A percentile compares a stretch with the other conserved stretches of the same genome.
Evolutionary conservation across 2,329 filamentous ascomycete species (phyloP).

Genomic region (Penicillium sumatraense): DNA sequence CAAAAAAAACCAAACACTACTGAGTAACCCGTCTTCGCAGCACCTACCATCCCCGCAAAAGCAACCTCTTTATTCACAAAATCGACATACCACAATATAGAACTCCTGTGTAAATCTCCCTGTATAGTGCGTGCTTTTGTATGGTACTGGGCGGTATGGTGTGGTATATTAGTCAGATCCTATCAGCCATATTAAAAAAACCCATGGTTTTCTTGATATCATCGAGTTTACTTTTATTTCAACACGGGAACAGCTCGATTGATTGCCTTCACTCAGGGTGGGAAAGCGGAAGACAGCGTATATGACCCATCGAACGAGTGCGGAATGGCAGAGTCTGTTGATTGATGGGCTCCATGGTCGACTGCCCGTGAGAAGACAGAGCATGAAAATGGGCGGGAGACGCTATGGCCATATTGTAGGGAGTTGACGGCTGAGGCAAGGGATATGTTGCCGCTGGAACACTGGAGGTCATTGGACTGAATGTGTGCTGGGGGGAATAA

Average conservation of each 20-base stretch:
- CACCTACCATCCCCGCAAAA: slow-evolving; percentile 18
- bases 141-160: slow-evolving; percentile 8
- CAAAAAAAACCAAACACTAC: too few species aligned
- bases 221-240: slow-evolving; percentile 8
- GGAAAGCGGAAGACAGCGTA: slow-evolving; percentile 26
- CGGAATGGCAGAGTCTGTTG: slow-evolving; percentile 35
- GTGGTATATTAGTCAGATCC: slow-evolving; percentile 28
- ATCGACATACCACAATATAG: slow-evolving; percentile 4
- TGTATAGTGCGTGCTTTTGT: slow-evolving; percentile 18
- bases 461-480: slow-evolving; percentile 36
- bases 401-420: slow-evolving; percentile 36
- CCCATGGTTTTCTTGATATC: slow-evolving; percentile 6
- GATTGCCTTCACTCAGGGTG: slow-evolving; percentile 22
- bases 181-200: slow-evolving; percentile 32
- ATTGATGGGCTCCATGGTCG: slow-evolving; percentile 24
- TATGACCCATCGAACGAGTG: slow-evolving; percentile 37
- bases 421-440: slow-evolving; percentile 34
- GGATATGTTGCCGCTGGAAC: slow-evolving; percentile 14
- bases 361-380: slow-evolving; percentile 27
- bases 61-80: slow-evolving; percentile 29
- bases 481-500: slow-evolving; percentile 38
- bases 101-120: slow-evolving; percentile 23
- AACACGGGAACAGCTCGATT: slow-evolving; percentile 23
- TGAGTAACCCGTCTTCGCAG: too few species aligned
- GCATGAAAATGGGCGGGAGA: slow-evolving; percentile 29